A percentile compares a stretch with the other conserved stretches of the same genome.
Evolutionary conservation across 345 rosid genomes (phyloP).

Genomic region (Brassica cretica): DNA sequence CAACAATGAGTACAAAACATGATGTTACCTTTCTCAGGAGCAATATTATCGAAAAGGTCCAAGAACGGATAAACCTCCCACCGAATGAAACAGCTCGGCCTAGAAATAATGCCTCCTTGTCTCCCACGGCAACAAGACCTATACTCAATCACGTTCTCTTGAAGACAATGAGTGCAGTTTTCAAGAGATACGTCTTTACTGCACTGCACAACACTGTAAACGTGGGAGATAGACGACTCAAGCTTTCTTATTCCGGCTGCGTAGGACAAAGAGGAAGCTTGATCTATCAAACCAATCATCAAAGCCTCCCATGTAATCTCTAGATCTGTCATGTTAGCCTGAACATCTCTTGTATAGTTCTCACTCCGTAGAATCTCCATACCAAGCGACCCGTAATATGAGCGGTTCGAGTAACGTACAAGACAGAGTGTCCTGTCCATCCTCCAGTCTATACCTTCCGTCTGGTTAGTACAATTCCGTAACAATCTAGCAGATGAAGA

Average conservation of each 20-base stretch:
- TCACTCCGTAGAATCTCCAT: neutral
- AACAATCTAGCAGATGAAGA: neutral
- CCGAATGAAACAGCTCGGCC: slow-evolving; percentile 44
- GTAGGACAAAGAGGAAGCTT: slow-evolving; percentile 37
- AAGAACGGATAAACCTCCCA: slow-evolving; percentile 40
- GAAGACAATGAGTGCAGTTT: slow-evolving; percentile 40
- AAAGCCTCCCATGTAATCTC: slow-evolving; percentile 37
- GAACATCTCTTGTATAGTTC: slow-evolving; percentile 1
- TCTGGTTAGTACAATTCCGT: slow-evolving; percentile 9
- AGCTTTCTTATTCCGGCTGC: slow-evolving; percentile 12
- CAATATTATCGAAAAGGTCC: slow-evolving; percentile 1
- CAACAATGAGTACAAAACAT: neutral
- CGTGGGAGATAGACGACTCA: neutral
- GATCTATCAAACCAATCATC: slow-evolving; percentile 11
- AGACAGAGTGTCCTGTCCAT: slow-evolving; percentile 18
- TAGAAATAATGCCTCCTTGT: slow-evolving; percentile 39
- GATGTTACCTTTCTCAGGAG: neutral
- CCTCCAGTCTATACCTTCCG: slow-evolving; percentile 15
- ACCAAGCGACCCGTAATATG: slow-evolving; percentile 17
- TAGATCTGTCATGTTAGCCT: slow-evolving; percentile 10
- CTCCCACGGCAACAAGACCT: slow-evolving; percentile 34
- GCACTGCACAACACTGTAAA: slow-evolving; percentile 53
- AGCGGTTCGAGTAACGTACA: slow-evolving; percentile 30
- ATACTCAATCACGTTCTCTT: neutral
- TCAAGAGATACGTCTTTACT: slow-evolving; percentile 37